A percentile compares a stretch with the other conserved stretches of the same genome.
These are phyloP conservation scores for Populus deltoides DNA, from an alignment of 345 rosid genomes.

Conservation along the genomic window DNA sequence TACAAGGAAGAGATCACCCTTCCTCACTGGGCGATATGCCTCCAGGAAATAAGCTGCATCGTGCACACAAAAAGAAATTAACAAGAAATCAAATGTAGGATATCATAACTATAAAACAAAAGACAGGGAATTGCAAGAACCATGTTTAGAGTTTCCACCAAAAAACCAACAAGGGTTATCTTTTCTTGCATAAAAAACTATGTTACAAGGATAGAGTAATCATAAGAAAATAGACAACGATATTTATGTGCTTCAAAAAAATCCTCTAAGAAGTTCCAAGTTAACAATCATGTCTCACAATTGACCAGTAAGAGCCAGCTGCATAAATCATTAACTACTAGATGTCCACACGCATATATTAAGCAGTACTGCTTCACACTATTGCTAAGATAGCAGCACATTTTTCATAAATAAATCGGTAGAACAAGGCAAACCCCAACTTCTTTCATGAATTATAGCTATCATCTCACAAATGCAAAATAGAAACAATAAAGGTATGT, in stretches of 20 bases:
- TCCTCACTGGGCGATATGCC: constrained; percentile 96
- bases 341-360: not conserved
- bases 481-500: not conserved
- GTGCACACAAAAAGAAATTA: not conserved
- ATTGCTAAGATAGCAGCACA: not conserved
- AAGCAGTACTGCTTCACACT: not conserved
- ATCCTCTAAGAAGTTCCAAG: not conserved
- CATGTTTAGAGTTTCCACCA: not conserved
- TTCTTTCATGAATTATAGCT: not conserved
- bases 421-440: not conserved
- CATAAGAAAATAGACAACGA: not conserved
- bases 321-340: not conserved
- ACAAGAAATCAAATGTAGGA: not conserved
- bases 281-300: not conserved
- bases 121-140: not conserved
- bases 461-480: not conserved
- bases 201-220: not conserved
- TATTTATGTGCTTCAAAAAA: not conserved
- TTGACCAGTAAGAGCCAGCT: not conserved
- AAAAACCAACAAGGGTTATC: not conserved
- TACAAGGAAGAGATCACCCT: constrained; percentile 90
- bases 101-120: not conserved
- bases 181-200: not conserved
- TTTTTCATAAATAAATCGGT: not conserved
- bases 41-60: constrained; percentile 82